Evolutionary conservation across 805 yeast species (phyloP).

Genomic region (Debaryomyces tyrocola): DNA sequence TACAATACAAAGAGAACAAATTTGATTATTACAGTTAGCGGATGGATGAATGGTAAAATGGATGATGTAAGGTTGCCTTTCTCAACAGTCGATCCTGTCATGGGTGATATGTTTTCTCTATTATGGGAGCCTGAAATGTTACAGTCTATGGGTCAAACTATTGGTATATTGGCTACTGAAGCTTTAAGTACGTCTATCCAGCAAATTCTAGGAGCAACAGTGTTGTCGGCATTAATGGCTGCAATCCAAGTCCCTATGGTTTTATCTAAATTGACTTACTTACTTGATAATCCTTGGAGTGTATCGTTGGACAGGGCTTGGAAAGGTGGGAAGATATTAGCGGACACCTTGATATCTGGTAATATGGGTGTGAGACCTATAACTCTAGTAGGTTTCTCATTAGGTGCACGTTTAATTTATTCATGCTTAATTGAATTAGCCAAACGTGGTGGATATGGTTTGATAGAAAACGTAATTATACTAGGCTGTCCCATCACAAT

Average conservation of each 20-base stretch:
- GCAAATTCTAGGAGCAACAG: constrained; percentile 90
- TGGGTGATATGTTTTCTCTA: constrained; percentile 92
- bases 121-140: constrained; percentile 99
- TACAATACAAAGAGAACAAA: constrained; percentile 89
- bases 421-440: constrained; percentile 88
- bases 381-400: constrained; percentile 87
- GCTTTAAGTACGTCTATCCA: constrained; percentile 91
- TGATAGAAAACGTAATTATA: constrained; percentile 82
- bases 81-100: constrained; percentile 94
- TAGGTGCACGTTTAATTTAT: constrained; percentile 89
- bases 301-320: constrained; percentile 96
- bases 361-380: constrained; percentile 92
- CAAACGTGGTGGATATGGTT: constrained; percentile 79
- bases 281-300: constrained; percentile 96
- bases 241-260: constrained; percentile 93
- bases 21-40: constrained; percentile 84
- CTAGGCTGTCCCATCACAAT: constrained; percentile 89
- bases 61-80: constrained; percentile 97
- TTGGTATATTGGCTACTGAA: constrained; percentile 89
- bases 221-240: constrained; percentile 86
- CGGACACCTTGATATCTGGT: constrained; percentile 84
- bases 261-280: constrained; percentile 80
- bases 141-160: constrained; percentile 94
- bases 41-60: constrained; percentile 94
- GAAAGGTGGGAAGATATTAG: constrained; percentile 89